Percentiles rank a stretch among this genome's conserved stretches.
These are phyloP conservation scores for Aspergillus bridgeri DNA, from an alignment of 495 filamentous ascomycete species.

Conservation along the genomic window DNA sequence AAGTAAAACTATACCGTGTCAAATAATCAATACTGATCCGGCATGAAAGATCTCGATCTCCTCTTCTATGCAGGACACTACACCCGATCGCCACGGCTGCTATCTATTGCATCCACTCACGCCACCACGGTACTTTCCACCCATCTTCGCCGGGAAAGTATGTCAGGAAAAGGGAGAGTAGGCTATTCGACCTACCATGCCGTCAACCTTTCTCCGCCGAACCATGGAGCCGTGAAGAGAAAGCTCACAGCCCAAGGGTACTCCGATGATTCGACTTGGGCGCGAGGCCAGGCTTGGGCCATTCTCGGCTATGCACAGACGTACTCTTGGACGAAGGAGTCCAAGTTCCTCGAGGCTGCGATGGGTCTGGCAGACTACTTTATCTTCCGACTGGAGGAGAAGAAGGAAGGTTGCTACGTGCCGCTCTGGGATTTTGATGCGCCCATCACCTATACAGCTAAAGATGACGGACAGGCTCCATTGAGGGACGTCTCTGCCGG, in stretches of 20 bases:
- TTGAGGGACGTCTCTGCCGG: slow-evolving; percentile 36
- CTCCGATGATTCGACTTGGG: slow-evolving; percentile 34
- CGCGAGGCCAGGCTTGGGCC: slow-evolving; percentile 43
- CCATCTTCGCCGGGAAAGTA: no score
- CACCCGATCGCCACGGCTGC: no score
- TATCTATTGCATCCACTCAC: no score
- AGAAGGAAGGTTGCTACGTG: slow-evolving; percentile 18
- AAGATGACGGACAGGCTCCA: slow-evolving; percentile 15
- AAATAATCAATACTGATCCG: no score
- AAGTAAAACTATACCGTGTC: no score
- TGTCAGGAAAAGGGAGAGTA: no score
- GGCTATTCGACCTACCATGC: slow-evolving; percentile 36
- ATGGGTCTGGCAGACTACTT: slow-evolving; percentile 38
- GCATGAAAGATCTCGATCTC: slow-evolving; percentile 41
- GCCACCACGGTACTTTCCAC: no score
- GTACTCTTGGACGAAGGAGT: slow-evolving; percentile 39
- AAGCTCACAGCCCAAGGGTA: slow-evolving; percentile 40
- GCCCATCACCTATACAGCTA: no score
- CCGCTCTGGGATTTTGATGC: slow-evolving; percentile 43
- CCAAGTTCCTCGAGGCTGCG: slow-evolving; percentile 33
- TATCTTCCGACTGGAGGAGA: slow-evolving; percentile 19
- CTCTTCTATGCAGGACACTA: slow-evolving; percentile 46
- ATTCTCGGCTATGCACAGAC: slow-evolving; percentile 43
- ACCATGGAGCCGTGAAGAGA: slow-evolving; percentile 33
- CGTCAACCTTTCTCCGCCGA: slow-evolving; percentile 40